Base-by-base conservation (phyloP, 78 protist genomes). In the Dictyostelium purpureum region DNA sequence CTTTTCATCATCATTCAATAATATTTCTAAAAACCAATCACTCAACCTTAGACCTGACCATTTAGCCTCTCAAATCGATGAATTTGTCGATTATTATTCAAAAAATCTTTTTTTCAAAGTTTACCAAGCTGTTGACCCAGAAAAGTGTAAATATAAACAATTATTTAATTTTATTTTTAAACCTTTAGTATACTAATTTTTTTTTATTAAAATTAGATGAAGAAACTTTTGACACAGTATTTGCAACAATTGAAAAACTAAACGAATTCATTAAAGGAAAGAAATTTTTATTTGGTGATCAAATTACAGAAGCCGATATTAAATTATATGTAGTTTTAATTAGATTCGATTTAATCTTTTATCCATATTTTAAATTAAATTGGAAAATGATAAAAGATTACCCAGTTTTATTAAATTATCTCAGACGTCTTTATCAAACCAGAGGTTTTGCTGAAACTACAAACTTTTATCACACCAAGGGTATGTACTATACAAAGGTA, bases 291-390 rank as follows among this genome's bases (percentile, higher is more conserved):
- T 0, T 70, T 7, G 96, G 97, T 35, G 83, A 87, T 61, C 26
- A 4, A 26, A 49, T 97, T 21, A 96, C 99, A 6, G 97, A 94
- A 65, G 97, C 97, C 6, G 99, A 98, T 83, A 42, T 98, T 3
- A 95, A 98, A 43, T 54, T 96, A 37, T 98, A 75, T 47, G 75
- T 73, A 28, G 95, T 98, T 11, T 91, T 98, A 61, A 70, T 96
- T 47, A 89, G 99, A 51, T 98, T 97, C 38, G 99, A 98, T 73
- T 38, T 31, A 37, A 97, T 89, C 16, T 96, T 96, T 52, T 77
- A 66, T 5, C 38, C 28, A n/a, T 80, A 88, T 54, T 97, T 96
- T 78, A 98, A 97, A 87, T 70, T 83, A 54, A 93, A 88, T 67
- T 11, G 14, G 47, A 47, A 90, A 38, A 57, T 77, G 14, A 43